Evolutionary conservation across 495 filamentous ascomycete species (phyloP), one percentile per base, ranked within the genome.

Genomic region (Cryomyces minteri): DNA sequence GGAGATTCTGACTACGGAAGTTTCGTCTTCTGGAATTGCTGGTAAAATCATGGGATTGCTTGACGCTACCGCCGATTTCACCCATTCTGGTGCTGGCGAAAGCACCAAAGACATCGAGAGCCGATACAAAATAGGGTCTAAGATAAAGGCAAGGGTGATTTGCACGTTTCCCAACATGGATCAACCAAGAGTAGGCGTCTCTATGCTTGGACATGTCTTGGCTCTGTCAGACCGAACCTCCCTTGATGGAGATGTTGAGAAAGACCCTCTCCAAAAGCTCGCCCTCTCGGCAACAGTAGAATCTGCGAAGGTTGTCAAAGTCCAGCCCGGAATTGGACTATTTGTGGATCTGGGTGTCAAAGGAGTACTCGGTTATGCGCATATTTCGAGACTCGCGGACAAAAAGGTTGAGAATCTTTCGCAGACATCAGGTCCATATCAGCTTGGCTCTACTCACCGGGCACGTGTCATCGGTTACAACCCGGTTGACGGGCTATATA

Each of bases 11-110:
- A 66, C 96, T 29, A 78, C 82, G 1, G 83, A 93, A 28, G 69
- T 84, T 31, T 61, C 67, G 4, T 37, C 67, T 1, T 66, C 58
- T 30, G 77, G 76, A n/a, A 58, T 80, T 50, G 71, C 72, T 31
- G 90, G 90, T 46, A 94, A 94, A 58, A 71, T 95, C 31, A 92
- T 95, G 81, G 90, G 90, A 6, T 72, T 82, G 61, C 60, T 98
- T 43, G 82, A 94, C 62, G 78, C 82, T 8, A 94, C 86, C 9
- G 84, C 85, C 5, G 90, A 98, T 58, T 55, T 90, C 25, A 73
- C 94, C 28, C 90, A 98, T 54, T 88, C 84, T 11, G 83, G 85
- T 32, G 69, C 65, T 42, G 76, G 73, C 41, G 74, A 76, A 10
- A 76, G 69, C 28, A 71, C 69, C 43, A 66, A 76, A 40, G 77